A percentile compares a stretch with the other conserved stretches of the same genome.
Conservation (phyloP, 805 yeast genomes). For the Candida golubevii region DNA sequence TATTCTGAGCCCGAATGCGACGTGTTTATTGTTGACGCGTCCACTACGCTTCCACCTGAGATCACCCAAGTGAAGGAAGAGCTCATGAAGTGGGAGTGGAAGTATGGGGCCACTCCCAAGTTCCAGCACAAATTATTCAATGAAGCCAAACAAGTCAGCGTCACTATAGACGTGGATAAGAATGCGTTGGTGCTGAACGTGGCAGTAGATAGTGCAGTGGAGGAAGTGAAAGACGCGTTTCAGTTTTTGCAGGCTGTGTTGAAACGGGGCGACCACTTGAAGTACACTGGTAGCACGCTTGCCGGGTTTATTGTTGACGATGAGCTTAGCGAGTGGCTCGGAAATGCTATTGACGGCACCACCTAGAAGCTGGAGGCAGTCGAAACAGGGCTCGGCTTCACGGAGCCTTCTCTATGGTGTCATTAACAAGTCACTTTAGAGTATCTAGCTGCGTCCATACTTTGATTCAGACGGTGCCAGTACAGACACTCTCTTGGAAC, state of each 20-base stretch:
- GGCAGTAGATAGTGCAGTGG: not conserved
- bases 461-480: no score
- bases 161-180: conserved; percentile 47
- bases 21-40: conserved; percentile 21
- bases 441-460: no score
- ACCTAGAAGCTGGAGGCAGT: conserved; percentile 8
- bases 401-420: no score
- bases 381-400: no score
- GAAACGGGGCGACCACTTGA: conserved; percentile 22
- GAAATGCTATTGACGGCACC: conserved; percentile 43
- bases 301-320: conserved; percentile 45
- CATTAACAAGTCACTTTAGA: no score
- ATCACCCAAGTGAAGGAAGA: conserved; percentile 37
- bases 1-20: conserved; percentile 5
- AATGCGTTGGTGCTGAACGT: conserved; percentile 20
- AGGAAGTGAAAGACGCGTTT: conserved; percentile 20
- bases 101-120: conserved; percentile 68
- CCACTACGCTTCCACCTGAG: conserved; percentile 33
- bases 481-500: no score
- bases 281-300: conserved; percentile 40
- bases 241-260: conserved; percentile 29
- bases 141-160: conserved; percentile 25
- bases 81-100: conserved; percentile 67
- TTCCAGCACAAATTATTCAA: conserved; percentile 51
- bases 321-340: conserved; percentile 42